Percentiles rank a stretch among this genome's conserved stretches.
Conservation (phyloP, 208 protist species). For the Willaertia magna region DNA sequence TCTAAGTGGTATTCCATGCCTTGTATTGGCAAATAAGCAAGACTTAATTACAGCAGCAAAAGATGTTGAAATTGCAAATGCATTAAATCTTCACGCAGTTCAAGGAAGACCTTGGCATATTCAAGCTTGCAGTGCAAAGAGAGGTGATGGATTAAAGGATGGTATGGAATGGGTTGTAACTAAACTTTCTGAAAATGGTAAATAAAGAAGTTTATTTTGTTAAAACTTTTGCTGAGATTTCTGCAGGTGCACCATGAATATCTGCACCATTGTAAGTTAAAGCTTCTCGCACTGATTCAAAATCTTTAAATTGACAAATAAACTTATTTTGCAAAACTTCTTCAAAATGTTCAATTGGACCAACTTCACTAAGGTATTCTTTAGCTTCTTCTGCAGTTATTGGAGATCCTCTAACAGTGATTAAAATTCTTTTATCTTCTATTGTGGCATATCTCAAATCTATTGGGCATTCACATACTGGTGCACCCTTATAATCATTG, state of each 20-base stretch:
- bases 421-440: neutral
- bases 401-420: neutral
- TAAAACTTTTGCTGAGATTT: too few relatives aligned
- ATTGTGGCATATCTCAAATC: neutral
- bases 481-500: neutral
- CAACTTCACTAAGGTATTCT: neutral
- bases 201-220: too few relatives aligned
- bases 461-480: neutral
- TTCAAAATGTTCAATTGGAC: neutral
- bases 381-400: neutral
- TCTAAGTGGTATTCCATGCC: slow-evolving; percentile 68
- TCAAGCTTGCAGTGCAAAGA: slow-evolving; percentile 78
- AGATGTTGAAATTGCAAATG: slow-evolving; percentile 46
- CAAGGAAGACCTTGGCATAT: slow-evolving; percentile 73
- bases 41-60: slow-evolving; percentile 69
- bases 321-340: neutral
- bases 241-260: neutral
- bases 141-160: slow-evolving; percentile 64
- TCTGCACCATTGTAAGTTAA: neutral
- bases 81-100: slow-evolving; percentile 56
- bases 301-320: neutral
- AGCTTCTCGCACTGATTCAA: neutral
- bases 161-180: slow-evolving; percentile 73
- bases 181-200: neutral
- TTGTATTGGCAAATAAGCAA: slow-evolving; percentile 94